phyloP scores from a whole-genome alignment of 495 filamentous ascomycete species.

The Alectoria sarmentosa region DNA sequence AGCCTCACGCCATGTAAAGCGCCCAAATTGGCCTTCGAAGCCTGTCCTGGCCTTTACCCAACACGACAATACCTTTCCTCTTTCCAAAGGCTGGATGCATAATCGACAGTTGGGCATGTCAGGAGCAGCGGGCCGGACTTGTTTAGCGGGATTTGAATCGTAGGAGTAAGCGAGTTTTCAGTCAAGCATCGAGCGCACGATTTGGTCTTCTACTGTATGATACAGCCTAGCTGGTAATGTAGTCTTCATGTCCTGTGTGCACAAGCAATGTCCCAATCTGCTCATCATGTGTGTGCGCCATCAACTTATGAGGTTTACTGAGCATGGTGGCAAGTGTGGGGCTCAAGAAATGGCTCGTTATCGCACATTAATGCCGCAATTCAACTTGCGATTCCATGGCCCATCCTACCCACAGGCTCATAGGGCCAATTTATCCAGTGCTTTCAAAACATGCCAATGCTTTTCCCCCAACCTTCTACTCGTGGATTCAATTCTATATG shows the following conservation, averaged over 20 bases:
- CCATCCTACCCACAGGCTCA: background rate
- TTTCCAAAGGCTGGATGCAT: background rate
- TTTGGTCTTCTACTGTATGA: constrained; percentile 8
- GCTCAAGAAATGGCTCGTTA: background rate
- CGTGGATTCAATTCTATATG: constrained; percentile 80
- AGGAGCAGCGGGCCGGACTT: background rate
- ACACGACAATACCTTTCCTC: background rate
- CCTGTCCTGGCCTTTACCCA: background rate
- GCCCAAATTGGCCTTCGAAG: background rate
- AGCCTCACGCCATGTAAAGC: constrained; percentile 35
- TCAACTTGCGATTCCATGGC: background rate
- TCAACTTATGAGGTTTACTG: background rate
- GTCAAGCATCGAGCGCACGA: constrained; percentile 5
- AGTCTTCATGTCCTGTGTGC: background rate
- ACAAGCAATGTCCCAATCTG: background rate
- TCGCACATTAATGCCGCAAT: background rate
- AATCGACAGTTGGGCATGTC: background rate
- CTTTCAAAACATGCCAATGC: constrained; percentile 66
- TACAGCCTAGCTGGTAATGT: constrained; percentile 16
- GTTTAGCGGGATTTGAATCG: background rate
- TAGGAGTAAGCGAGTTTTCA: constrained; percentile 8
- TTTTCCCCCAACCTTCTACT: constrained; percentile 68
- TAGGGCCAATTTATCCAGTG: background rate
- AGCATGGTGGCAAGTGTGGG: background rate
- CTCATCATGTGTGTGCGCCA: background rate